Evolutionary conservation across 1,284 basidiomycete genomes (phyloP).

Genomic region (Macrocybe sp.): DNA sequence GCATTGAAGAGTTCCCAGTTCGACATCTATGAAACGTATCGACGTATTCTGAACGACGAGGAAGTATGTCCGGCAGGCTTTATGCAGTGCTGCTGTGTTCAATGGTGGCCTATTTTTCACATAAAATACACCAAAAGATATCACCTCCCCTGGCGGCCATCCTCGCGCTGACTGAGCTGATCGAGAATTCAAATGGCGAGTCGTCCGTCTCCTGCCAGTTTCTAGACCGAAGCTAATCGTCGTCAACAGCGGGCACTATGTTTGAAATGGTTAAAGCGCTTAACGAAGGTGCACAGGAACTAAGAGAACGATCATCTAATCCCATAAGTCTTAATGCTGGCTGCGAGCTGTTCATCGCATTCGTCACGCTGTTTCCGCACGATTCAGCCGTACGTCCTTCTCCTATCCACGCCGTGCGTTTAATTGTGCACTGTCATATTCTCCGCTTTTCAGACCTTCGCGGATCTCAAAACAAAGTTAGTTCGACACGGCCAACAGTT

Average conservation of each 20-base stretch:
- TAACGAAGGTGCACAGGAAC: constrained; percentile 64
- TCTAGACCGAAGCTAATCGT: constrained; percentile 14
- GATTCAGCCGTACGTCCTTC: constrained; percentile 61
- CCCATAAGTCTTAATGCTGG: constrained; percentile 87
- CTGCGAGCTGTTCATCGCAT: constrained; percentile 85
- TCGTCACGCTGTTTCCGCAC: constrained; percentile 83
- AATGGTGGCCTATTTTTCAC: neutral
- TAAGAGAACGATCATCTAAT: constrained; percentile 67
- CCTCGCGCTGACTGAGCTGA: constrained; percentile 73
- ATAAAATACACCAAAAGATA: constrained; percentile 40
- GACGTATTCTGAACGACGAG: constrained; percentile 49
- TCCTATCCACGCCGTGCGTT: constrained; percentile 1
- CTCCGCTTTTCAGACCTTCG: constrained; percentile 54
- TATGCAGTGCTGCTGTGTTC: too few species aligned
- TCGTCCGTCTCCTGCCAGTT: constrained; percentile 11
- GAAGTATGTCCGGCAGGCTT: constrained; percentile 36
- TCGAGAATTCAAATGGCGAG: constrained; percentile 68
- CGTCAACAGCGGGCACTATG: constrained; percentile 71
- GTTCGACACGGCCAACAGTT: constrained; percentile 76
- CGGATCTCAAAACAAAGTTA: constrained; percentile 77
- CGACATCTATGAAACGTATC: constrained; percentile 55
- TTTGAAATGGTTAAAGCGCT: constrained; percentile 85
- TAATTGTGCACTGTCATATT: constrained; percentile 10
- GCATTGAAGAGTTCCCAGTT: constrained; percentile 23
- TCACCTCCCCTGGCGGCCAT: constrained; percentile 89